Evolutionary conservation across 306 rosid genomes (phyloP), one percentile per base, ranked within the genome.

Genomic region (Pueraria montana): DNA sequence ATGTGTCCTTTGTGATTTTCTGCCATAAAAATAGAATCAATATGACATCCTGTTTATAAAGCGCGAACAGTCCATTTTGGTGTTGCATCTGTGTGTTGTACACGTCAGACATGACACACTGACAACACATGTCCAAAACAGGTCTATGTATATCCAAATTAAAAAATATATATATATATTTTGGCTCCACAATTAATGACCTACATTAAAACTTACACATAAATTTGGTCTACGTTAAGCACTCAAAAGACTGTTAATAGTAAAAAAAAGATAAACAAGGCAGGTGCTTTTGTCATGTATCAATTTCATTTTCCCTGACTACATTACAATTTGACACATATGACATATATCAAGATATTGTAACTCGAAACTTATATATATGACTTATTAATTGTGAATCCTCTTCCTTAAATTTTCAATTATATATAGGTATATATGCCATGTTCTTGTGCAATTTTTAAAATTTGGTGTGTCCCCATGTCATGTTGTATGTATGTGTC

Each of bases 21-120:
- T 52, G 45, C 53, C 43, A 38, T 38, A 38, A 38, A 38, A 34
- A 1, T 21, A 27, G 38, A 36, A 58, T 63, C 43, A 69, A 58
- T 72, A 66, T 50, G 7, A 21, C 61, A 82, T 63, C 53, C 55
- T 59, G 14, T 61, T 18, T 30, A 32, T 64, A 34, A 7, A 65
- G 48, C 70, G 16, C 32, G 70, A 13, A 8, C 46, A 16, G 7
- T 34, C 71, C 46, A 32, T 65, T 66, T 67, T 67, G 52, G 52
- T 18, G 30, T 11, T 10, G 32, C 20, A 4, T 68, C 53, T 18
- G 32, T 0, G 1, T 68, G 34, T 40, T 4, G 12, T 32, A 17
- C 26, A 16, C 3, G 13, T 30, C 23, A 3, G 21, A 64, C 40
- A 64, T 65, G 72, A 40, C 32, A n/a, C 72, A 20, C 40, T 6